These are phyloP conservation scores for Nemania serpens DNA, from an alignment of 2,329 filamentous ascomycete species.

Conservation along the genomic window DNA sequence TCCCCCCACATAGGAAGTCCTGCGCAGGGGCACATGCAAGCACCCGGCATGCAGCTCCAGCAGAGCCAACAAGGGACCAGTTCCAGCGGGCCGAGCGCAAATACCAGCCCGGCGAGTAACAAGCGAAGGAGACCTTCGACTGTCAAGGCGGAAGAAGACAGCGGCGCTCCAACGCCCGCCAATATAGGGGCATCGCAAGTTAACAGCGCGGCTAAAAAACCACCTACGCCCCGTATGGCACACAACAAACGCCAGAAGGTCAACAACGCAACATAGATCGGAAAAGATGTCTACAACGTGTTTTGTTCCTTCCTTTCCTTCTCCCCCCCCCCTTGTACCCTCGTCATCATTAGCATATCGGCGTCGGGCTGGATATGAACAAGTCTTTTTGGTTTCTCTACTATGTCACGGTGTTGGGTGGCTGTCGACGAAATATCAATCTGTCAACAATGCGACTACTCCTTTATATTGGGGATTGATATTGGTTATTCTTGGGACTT, in stretches of 20 bases:
- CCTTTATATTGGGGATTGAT: slow-evolving; percentile 4
- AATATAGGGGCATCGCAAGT: slow-evolving; percentile 50
- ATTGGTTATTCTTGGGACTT: slow-evolving; percentile 5
- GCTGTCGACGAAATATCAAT: slow-evolving; percentile 14
- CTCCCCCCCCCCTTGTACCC: slow-evolving; percentile 6
- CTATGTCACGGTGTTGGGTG: slow-evolving; percentile 30
- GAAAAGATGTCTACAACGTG: not conserved
- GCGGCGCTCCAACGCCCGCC: slow-evolving; percentile 54
- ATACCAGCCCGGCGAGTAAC: slow-evolving; percentile 66
- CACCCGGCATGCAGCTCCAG: slow-evolving; percentile 68
- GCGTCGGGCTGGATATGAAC: slow-evolving; percentile 37
- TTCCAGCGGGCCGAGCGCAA: slow-evolving; percentile 69
- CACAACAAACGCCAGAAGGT: slow-evolving; percentile 55
- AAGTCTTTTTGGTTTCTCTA: slow-evolving; percentile 25
- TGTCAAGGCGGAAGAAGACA: slow-evolving; percentile 63
- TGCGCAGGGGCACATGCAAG: slow-evolving; percentile 65
- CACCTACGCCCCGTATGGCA: slow-evolving; percentile 60
- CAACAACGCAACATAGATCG: slow-evolving; percentile 46
- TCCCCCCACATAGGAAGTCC: slow-evolving; percentile 67
- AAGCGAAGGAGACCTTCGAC: slow-evolving; percentile 62
- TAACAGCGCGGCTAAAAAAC: slow-evolving; percentile 57
- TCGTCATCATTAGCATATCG: slow-evolving; percentile 34
- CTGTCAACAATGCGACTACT: no score
- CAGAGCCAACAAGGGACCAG: slow-evolving; percentile 70
- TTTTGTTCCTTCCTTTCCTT: not conserved